phyloP scores from a whole-genome alignment of 139 green algal species.

The Yamagishiella unicocca region DNA sequence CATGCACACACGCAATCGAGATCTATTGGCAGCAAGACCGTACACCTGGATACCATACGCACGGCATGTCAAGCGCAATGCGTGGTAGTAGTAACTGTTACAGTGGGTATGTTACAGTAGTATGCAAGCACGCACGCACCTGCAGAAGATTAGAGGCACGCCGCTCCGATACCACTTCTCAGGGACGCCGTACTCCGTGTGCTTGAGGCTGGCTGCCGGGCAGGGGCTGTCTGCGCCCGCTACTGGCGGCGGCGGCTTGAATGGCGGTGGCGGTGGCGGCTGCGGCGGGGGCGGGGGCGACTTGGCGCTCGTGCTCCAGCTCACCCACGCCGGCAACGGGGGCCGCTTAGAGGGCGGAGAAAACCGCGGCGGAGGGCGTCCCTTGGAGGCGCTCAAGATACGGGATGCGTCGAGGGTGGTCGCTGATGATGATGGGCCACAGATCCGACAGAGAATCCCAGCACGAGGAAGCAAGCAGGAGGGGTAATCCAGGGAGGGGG shows the following conservation, averaged over 20 bases:
- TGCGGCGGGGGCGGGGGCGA: neutral
- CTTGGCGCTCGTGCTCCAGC: neutral
- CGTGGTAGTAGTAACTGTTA: too few relatives aligned
- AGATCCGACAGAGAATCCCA: too few relatives aligned
- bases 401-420: neutral
- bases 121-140: neutral
- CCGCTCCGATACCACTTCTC: neutral
- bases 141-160: neutral
- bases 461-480: too few relatives aligned
- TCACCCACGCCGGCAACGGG: neutral
- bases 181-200: neutral
- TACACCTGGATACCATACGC: too few relatives aligned
- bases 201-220: neutral
- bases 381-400: neutral
- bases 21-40: too few relatives aligned
- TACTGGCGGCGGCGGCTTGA: neutral
- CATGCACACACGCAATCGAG: too few relatives aligned
- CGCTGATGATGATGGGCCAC: too few relatives aligned
- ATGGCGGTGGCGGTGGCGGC: neutral
- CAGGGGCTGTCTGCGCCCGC: neutral
- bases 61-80: too few relatives aligned
- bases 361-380: neutral
- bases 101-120: too few relatives aligned
- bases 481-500: too few relatives aligned
- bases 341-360: neutral